These are phyloP conservation scores for Phaeodactylum tricornutum DNA, from an alignment of 108 stramenopile genomes.

Conservation along the genomic window DNA sequence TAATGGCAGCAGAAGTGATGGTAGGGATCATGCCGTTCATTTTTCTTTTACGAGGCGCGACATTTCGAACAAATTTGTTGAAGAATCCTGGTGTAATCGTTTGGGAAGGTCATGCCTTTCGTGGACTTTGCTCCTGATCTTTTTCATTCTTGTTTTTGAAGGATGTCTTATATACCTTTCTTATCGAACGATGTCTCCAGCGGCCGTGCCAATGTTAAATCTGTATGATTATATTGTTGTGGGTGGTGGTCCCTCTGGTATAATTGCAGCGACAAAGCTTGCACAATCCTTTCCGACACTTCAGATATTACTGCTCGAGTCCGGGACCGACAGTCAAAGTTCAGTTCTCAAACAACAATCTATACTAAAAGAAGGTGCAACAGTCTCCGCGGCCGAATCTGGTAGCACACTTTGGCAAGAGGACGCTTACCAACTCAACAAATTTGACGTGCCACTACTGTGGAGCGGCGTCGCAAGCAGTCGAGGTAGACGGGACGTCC, in stretches of 20 bases:
- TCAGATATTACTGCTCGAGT: conserved; percentile 3
- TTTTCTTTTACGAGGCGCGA: too few species aligned
- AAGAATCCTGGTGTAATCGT: too few species aligned
- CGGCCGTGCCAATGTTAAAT: too few species aligned
- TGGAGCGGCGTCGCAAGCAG: conserved; percentile 11
- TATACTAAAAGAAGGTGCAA: too few species aligned
- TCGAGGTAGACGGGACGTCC: background rate
- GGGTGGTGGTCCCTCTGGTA: conserved; percentile 72
- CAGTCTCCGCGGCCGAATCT: background rate
- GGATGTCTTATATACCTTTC: too few species aligned
- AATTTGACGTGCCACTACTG: conserved; percentile 13
- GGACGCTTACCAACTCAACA: conserved; percentile 10
- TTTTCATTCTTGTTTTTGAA: background rate
- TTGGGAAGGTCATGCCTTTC: too few species aligned
- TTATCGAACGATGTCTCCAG: too few species aligned
- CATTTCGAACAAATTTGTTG: too few species aligned
- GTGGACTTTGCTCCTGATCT: background rate
- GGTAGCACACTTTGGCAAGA: background rate
- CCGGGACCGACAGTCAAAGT: conserved; percentile 4
- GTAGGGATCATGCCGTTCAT: too few species aligned
- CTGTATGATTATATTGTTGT: conserved; percentile 80
- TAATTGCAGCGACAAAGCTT: conserved; percentile 55
- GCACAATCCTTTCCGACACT: conserved; percentile 6
- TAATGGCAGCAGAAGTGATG: too few species aligned
- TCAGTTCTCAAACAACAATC: conserved; percentile 6